phyloP scores from a whole-genome alignment of 345 rosid genomes.

The Capsella bursapastoris region DNA sequence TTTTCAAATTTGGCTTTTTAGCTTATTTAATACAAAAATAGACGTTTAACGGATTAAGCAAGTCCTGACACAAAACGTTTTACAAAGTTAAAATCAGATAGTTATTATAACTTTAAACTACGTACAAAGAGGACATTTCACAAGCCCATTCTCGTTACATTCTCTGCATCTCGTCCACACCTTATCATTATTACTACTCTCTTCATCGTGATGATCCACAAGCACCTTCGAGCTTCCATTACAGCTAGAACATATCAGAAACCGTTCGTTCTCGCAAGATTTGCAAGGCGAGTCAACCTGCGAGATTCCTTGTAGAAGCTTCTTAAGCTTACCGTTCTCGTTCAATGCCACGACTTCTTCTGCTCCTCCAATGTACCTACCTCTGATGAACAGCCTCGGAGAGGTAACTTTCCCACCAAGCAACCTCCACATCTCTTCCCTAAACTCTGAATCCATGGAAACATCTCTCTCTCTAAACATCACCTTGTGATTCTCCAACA shows the following conservation, averaged over 20 bases:
- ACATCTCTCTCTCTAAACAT: constrained; percentile 71
- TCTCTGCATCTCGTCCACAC: constrained; percentile 56
- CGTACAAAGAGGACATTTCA: constrained; percentile 64
- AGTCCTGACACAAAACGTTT: background rate
- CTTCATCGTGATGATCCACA: constrained; percentile 33
- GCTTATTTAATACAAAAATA: constrained; percentile 9
- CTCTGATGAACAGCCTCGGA: constrained; percentile 79
- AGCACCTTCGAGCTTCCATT: constrained; percentile 70
- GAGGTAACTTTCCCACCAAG: constrained; percentile 61
- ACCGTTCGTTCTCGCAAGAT: constrained; percentile 60
- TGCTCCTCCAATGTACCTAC: constrained; percentile 86
- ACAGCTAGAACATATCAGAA: constrained; percentile 72
- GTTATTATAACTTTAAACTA: constrained; percentile 34
- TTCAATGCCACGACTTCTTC: constrained; percentile 73
- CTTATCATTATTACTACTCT: constrained; percentile 37
- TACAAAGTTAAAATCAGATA: constrained; percentile 1
- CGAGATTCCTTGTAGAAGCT: constrained; percentile 54
- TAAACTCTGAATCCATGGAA: constrained; percentile 70
- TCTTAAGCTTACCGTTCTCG: constrained; percentile 82
- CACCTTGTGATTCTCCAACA: constrained; percentile 66
- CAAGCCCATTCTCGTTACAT: constrained; percentile 88
- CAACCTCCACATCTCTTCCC: constrained; percentile 79
- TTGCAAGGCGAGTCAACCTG: constrained; percentile 47
- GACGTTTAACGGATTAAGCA: background rate
- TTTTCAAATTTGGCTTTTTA: background rate